A percentile compares a stretch with the other conserved stretches of the same genome.
phyloP scores from a whole-genome alignment of 1,284 basidiomycete genomes.

The Ustilago tritici region DNA sequence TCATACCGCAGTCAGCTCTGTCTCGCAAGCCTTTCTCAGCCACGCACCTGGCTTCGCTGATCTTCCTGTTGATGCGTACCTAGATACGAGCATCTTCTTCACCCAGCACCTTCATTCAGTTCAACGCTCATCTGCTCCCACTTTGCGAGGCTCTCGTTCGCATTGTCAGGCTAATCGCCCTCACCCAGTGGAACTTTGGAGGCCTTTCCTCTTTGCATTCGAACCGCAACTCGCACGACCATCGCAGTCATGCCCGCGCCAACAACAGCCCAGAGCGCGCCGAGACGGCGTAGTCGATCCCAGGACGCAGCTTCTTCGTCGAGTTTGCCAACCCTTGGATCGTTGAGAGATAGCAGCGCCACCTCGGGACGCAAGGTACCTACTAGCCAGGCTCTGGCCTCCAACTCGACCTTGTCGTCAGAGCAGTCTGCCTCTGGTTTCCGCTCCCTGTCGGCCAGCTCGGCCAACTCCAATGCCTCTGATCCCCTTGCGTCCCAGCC shows the following conservation, averaged over 20 bases:
- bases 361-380: slow-evolving; percentile 10
- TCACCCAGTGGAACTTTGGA: neutral
- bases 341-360: neutral
- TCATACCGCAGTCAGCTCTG: neutral
- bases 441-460: slow-evolving; percentile 29
- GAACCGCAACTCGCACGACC: neutral
- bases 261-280: slow-evolving; percentile 4
- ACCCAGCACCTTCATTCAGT: neutral
- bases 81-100: neutral
- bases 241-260: slow-evolving; percentile 16
- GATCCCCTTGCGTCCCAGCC: slow-evolving; percentile 20
- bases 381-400: slow-evolving; percentile 6
- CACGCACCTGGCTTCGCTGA: neutral
- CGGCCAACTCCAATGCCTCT: slow-evolving; percentile 6
- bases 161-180: neutral
- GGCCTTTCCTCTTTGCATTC: neutral
- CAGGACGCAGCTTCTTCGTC: slow-evolving; percentile 16
- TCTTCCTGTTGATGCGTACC: neutral
- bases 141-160: neutral
- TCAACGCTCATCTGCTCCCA: neutral
- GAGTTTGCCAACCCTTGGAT: neutral
- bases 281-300: slow-evolving; percentile 26
- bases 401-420: neutral
- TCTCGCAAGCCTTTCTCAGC: neutral
- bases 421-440: slow-evolving; percentile 6